phyloP scores from a whole-genome alignment of 805 yeast species.

The Diddensiella transvaalensis region DNA sequence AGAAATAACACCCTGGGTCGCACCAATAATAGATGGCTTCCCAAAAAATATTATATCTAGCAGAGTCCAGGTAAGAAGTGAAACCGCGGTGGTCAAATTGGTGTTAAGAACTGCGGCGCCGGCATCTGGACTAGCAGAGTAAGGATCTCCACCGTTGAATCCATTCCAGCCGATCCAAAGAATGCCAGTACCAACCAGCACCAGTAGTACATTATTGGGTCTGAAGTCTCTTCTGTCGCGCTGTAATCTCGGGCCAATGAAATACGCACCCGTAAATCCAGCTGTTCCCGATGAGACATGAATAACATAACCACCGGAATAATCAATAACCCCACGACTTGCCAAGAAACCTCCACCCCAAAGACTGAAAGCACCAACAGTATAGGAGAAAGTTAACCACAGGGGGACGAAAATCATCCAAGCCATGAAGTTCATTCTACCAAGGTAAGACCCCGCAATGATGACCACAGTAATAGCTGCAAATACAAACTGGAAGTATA shows the following conservation, averaged over 20 bases:
- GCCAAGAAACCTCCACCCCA: constrained; percentile 9
- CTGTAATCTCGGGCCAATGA: constrained; percentile 6
- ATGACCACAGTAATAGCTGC: constrained; percentile 9
- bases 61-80: constrained; percentile 8
- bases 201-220: constrained; percentile 6
- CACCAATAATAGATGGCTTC: constrained; percentile 15
- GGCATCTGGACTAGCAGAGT: constrained; percentile 9
- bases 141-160: constrained; percentile 11
- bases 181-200: constrained; percentile 7
- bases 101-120: constrained; percentile 10
- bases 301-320: constrained; percentile 10
- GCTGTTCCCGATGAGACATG: constrained; percentile 11
- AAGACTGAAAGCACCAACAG: constrained; percentile 11
- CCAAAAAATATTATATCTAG: constrained; percentile 8
- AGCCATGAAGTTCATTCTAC: constrained; percentile 8
- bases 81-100: constrained; percentile 4
- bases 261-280: constrained; percentile 7
- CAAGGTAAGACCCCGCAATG: constrained; percentile 8
- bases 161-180: constrained; percentile 13
- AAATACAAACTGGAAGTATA: constrained; percentile 11
- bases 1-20: constrained; percentile 16
- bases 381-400: constrained; percentile 8
- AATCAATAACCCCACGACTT: constrained; percentile 7
- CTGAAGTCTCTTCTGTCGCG: constrained; percentile 5
- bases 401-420: constrained; percentile 11